Evolutionary conservation across 371 early-diverging fungal species (phyloP), one percentile per base, ranked within the genome.

Genomic region (Rhizopus arrhizus): DNA sequence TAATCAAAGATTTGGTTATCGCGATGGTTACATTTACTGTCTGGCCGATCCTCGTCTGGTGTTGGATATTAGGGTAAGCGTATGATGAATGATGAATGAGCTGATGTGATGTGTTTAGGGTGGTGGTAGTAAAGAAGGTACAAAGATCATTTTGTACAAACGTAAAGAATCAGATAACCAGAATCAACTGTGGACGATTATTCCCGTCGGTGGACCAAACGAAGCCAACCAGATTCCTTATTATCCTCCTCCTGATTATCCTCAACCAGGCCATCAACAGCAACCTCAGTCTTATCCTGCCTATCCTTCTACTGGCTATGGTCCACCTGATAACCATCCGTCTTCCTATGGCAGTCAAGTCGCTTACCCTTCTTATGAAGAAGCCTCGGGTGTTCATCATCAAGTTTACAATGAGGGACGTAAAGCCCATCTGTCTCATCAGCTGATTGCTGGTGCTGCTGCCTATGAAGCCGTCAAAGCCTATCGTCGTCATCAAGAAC

Each of bases 401-500:
- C 45, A 64, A 53, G 65, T 69, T 11, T 69, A 69, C 43, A 53
- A 59, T 6, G 65, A 65, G 36, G 48, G 48, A 2, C 58, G 60
- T 31, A 71, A 67, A 61, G 62, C 72, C 1, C 64, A 71, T 51
- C 40, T 71, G 53, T 66, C 73, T 9, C 73, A 72, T 38, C 68
- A 70, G 51, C 35, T 72, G 10, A 69, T 76, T 59, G 83, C 82
- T 38, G 85, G 83, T 58, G 83, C 85, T n/a, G 85, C 83, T 53
- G 83, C 81, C 7, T 85, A 66, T 61, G 75, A 77, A 45, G 85
- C 83, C 16, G 74, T 81, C 59, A 78, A 74, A 60, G 75, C 77
- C 53, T 85, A 78, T 63, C 64, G 73, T 52, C 73, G 68, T 56
- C 74, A 73, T 57, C 70, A 77, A 57, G 73, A 69, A 55, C 65